Conservation (phyloP, 2,329 filamentous ascomycete genomes). For the Colletotrichum filicis region DNA sequence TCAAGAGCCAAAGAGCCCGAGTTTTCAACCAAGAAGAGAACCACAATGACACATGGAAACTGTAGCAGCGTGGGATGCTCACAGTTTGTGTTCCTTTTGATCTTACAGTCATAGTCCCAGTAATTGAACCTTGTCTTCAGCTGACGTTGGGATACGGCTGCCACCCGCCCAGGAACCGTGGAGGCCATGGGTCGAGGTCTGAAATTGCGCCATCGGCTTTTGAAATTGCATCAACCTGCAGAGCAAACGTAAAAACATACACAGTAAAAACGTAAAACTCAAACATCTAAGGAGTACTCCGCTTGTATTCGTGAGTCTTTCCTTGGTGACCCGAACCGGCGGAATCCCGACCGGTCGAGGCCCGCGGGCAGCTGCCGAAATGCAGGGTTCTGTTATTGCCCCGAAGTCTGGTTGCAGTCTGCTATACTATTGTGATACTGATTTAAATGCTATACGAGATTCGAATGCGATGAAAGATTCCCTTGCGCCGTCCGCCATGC, state of each 20-base stretch:
- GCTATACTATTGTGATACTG: background rate
- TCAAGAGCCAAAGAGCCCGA: background rate
- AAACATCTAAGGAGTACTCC: background rate
- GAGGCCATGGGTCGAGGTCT: background rate
- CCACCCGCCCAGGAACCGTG: background rate
- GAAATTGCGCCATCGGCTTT: conserved; percentile 26
- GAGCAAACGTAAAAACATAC: background rate
- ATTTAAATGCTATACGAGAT: background rate
- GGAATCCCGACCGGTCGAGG: background rate
- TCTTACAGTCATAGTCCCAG: background rate
- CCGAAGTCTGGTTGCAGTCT: background rate
- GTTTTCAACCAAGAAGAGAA: background rate
- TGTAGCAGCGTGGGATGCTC: background rate
- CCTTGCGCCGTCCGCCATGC: conserved; percentile 10
- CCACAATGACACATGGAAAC: background rate
- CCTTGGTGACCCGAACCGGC: background rate
- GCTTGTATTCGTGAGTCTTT: background rate
- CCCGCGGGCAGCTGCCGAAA: background rate
- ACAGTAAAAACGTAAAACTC: background rate
- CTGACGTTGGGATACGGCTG: conserved; percentile 3
- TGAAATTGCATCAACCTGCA: conserved; percentile 22
- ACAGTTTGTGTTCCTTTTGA: background rate
- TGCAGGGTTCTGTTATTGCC: conserved; percentile 19
- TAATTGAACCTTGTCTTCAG: background rate
- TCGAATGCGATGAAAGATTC: background rate